phyloP scores from a whole-genome alignment of 176 grass and related monocot genomes.

The maize (Zea mays) region DNA sequence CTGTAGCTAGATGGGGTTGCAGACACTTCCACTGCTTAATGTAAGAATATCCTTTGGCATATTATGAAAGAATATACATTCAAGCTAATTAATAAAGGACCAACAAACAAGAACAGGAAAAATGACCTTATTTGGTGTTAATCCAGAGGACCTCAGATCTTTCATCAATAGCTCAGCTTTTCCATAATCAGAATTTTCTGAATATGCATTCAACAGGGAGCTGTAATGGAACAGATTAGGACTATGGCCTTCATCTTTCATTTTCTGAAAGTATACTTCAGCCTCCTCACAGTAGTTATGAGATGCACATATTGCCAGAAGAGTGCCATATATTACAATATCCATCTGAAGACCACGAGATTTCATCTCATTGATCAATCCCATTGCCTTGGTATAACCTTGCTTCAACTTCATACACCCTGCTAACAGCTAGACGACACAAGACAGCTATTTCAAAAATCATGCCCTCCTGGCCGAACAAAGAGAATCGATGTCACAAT shows the following conservation, averaged over 20 bases:
- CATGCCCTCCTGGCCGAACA: neutral
- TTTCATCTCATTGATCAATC: conserved; percentile 67
- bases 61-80: neutral
- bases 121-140: conserved; percentile 83
- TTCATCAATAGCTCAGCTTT: conserved; percentile 85
- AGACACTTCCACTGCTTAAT: neutral
- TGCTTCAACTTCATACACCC: conserved; percentile 76
- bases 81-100: conserved; percentile 35
- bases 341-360: conserved; percentile 69
- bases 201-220: conserved; percentile 86
- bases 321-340: conserved; percentile 83
- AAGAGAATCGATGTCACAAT: neutral
- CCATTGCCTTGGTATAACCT: conserved; percentile 73
- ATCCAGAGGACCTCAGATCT: conserved; percentile 68
- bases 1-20: conserved; percentile 6
- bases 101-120: conserved; percentile 30
- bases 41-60: neutral
- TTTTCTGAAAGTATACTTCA: conserved; percentile 80
- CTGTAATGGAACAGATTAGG: conserved; percentile 98
- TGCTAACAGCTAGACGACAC: conserved; percentile 68
- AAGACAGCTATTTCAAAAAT: conserved; percentile 29
- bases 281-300: conserved; percentile 78
- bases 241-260: conserved; percentile 79
- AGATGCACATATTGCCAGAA: conserved; percentile 81
- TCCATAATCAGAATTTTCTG: conserved; percentile 61